Percentiles rank a stretch among this genome's conserved stretches.
These are phyloP conservation scores for Cladosporium sp. DNA, from an alignment of 2,329 filamentous ascomycete species.

Conservation along the genomic window DNA sequence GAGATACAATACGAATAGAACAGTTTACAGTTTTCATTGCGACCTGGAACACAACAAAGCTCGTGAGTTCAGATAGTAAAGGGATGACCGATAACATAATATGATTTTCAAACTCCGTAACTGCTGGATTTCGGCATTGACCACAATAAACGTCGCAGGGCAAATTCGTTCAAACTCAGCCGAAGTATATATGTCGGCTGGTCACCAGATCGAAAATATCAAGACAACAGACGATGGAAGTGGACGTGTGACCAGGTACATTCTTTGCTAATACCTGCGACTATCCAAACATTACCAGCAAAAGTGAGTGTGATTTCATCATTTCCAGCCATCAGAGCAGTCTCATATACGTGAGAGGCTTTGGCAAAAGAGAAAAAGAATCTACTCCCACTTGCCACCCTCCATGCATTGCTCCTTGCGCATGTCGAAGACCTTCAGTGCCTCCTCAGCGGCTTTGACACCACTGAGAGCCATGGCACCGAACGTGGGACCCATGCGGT, in stretches of 20 bases:
- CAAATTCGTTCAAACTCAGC: too few relatives aligned
- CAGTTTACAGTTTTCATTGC: too few relatives aligned
- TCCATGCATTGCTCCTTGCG: conserved; percentile 75
- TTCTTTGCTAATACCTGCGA: background rate
- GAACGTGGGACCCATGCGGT: conserved; percentile 88
- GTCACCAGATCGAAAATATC: too few relatives aligned
- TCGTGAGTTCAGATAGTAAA: too few relatives aligned
- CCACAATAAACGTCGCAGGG: too few relatives aligned
- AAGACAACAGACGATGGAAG: background rate
- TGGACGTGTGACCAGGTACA: background rate
- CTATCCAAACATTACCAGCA: background rate
- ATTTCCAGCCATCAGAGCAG: background rate
- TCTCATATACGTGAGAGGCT: background rate
- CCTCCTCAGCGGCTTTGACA: conserved; percentile 89
- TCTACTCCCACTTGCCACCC: conserved; percentile 22
- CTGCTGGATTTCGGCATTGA: too few relatives aligned
- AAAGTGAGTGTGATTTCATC: conserved; percentile 8
- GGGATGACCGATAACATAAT: too few relatives aligned
- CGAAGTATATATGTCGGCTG: too few relatives aligned
- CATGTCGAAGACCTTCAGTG: conserved; percentile 72
- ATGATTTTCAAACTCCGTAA: too few relatives aligned
- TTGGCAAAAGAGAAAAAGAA: background rate
- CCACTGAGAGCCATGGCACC: conserved; percentile 86
- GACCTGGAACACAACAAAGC: too few relatives aligned
- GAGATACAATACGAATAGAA: too few relatives aligned